phyloP scores from a whole-genome alignment of 306 rosid genomes.

The Lotus japonicus region DNA sequence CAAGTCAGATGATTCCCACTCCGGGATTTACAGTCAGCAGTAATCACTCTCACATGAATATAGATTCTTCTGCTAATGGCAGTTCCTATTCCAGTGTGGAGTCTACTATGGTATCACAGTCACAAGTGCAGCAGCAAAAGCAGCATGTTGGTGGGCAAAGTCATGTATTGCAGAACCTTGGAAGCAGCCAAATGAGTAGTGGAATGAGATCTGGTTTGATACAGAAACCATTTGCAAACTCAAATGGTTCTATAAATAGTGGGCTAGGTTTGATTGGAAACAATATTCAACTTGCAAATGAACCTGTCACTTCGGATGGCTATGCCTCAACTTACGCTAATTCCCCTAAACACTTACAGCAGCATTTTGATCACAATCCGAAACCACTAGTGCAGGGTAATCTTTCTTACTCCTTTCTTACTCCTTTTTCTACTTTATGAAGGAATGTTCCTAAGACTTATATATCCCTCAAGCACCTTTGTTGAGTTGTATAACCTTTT shows the following conservation, averaged over 20 bases:
- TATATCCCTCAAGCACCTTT: background rate
- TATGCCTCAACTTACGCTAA: conserved; percentile 43
- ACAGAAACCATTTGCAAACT: conserved; percentile 66
- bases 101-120: conserved; percentile 52
- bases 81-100: conserved; percentile 65
- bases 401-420: conserved; percentile 21
- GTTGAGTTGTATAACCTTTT: background rate
- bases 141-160: conserved; percentile 69
- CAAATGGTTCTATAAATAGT: conserved; percentile 69
- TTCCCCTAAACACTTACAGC: conserved; percentile 69
- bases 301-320: conserved; percentile 61
- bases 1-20: conserved; percentile 98
- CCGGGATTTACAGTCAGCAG: conserved; percentile 67
- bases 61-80: conserved; percentile 58
- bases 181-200: conserved; percentile 64
- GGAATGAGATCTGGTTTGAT: conserved; percentile 75
- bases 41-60: conserved; percentile 55
- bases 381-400: conserved; percentile 60
- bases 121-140: conserved; percentile 66
- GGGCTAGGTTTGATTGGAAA: conserved; percentile 76
- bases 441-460: background rate
- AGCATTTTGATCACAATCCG: conserved; percentile 64
- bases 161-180: conserved; percentile 60
- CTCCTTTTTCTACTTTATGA: background rate
- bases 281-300: conserved; percentile 50